Percentiles rank a stretch among this genome's conserved stretches.
phyloP scores from a whole-genome alignment of 2,329 filamentous ascomycete genomes.

The Acrocalymma vagum region DNA sequence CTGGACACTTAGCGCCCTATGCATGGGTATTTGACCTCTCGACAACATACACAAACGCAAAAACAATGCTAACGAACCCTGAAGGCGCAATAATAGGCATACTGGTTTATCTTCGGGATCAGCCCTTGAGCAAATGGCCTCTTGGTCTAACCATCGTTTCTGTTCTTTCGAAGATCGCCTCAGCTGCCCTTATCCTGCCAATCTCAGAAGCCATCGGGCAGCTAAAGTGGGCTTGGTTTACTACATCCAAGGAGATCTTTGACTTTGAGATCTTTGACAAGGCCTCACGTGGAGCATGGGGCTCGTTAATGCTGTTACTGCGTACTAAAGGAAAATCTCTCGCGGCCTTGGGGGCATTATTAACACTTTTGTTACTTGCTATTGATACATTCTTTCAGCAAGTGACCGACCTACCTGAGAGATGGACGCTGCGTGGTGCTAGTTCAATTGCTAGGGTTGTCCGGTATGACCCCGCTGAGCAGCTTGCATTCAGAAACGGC shows the following conservation, averaged over 20 bases:
- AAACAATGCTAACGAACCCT: no score
- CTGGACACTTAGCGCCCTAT: constrained; percentile 36
- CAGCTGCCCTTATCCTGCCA: constrained; percentile 36
- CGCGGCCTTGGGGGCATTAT: constrained; percentile 28
- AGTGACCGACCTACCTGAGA: constrained; percentile 32
- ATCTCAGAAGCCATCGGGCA: constrained; percentile 42
- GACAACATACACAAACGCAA: no score
- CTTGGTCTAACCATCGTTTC: constrained; percentile 30
- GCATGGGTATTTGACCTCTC: no score
- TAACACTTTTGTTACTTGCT: constrained; percentile 27
- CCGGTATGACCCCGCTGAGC: constrained; percentile 13
- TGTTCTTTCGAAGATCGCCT: constrained; percentile 33
- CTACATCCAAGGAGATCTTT: constrained; percentile 37
- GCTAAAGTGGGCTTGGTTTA: constrained; percentile 48
- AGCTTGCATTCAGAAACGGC: constrained; percentile 10
- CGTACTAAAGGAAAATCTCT: constrained; percentile 29
- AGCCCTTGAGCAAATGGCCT: constrained; percentile 16
- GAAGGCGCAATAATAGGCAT: constrained; percentile 23
- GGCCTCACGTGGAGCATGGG: constrained; percentile 38
- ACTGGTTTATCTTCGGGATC: constrained; percentile 14
- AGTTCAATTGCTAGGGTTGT: constrained; percentile 21
- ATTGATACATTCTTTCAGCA: constrained; percentile 46
- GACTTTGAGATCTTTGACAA: constrained; percentile 49
- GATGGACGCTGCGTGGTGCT: constrained; percentile 19
- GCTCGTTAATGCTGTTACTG: constrained; percentile 22